Conservation (phyloP, 768 basidiomycete genomes). For the Phaeolepiota aurea region DNA sequence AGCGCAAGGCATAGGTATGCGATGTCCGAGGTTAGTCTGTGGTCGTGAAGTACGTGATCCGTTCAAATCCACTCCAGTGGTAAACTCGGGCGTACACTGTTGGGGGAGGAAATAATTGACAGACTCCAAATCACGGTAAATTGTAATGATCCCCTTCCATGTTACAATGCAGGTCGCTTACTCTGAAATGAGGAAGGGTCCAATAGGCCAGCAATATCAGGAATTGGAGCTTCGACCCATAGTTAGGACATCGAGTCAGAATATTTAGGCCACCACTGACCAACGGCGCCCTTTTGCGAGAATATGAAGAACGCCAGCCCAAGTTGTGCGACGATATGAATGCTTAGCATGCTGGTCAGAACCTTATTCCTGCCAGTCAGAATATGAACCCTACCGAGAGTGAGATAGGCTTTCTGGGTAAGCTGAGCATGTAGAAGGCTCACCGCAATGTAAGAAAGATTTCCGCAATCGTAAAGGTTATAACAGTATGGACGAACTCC, state of each 20-base stretch:
- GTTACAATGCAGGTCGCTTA: no score
- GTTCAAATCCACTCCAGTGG: not conserved
- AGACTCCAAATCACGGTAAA: no score
- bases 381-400: conserved; percentile 8
- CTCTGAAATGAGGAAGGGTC: no score
- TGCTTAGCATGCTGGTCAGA: conserved; percentile 4
- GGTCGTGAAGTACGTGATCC: not conserved
- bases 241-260: no score
- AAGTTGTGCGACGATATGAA: conserved; percentile 9
- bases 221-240: no score
- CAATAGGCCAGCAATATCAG: no score
- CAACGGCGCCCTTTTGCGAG: conserved; percentile 2
- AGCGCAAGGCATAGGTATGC: conserved; percentile 11
- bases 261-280: conserved; percentile 5
- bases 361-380: conserved; percentile 10
- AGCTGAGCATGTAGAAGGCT: no score
- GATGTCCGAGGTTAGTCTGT: not conserved
- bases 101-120: conserved; percentile 1
- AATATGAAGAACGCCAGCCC: conserved; percentile 9
- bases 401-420: no score
- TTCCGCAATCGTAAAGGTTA: conserved; percentile 12
- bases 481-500: conserved; percentile 11
- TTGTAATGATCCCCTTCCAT: no score
- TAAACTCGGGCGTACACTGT: no score
- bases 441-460: conserved; percentile 12